Conservation (phyloP, 768 basidiomycete species). For the Tylopilus subfusipes region DNA sequence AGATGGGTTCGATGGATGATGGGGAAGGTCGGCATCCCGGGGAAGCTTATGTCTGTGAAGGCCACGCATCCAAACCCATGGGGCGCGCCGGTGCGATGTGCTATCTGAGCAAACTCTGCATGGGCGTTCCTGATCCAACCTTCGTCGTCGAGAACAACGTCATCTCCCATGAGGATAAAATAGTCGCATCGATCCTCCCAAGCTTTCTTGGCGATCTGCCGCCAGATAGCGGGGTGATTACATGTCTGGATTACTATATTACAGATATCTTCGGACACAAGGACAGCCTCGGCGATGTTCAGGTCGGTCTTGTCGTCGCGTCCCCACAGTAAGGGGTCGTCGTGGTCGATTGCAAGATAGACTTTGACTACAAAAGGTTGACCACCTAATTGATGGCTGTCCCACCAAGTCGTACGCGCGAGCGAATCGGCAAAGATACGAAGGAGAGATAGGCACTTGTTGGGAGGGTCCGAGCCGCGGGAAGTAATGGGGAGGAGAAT, state of each 20-base stretch:
- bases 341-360: conserved; percentile 53
- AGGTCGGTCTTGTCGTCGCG: conserved; percentile 4
- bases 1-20: conserved; percentile 53
- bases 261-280: conserved; percentile 37
- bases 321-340: conserved; percentile 40
- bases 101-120: conserved; percentile 35
- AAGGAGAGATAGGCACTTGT: conserved; percentile 43
- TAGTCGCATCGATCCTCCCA: conserved; percentile 49
- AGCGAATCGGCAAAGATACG: conserved; percentile 42
- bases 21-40: conserved; percentile 63
- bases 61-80: conserved; percentile 55
- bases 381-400: conserved; percentile 33
- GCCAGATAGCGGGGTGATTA: conserved; percentile 47
- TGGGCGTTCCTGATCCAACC: conserved; percentile 50
- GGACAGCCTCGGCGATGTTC: conserved; percentile 36
- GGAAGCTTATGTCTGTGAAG: conserved; percentile 52
- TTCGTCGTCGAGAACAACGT: conserved; percentile 46
- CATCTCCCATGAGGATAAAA: conserved; percentile 53
- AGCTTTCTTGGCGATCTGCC: conserved; percentile 45
- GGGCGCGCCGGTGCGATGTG: conserved; percentile 31
- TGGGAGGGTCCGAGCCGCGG: conserved; percentile 34
- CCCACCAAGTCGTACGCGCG: conserved; percentile 43
- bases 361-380: conserved; percentile 37
- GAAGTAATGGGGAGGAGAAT: conserved; percentile 60
- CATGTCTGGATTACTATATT: conserved; percentile 38